Base-by-base conservation (phyloP, 2,329 filamentous ascomycete genomes). In the Colletotrichum sp. region DNA sequence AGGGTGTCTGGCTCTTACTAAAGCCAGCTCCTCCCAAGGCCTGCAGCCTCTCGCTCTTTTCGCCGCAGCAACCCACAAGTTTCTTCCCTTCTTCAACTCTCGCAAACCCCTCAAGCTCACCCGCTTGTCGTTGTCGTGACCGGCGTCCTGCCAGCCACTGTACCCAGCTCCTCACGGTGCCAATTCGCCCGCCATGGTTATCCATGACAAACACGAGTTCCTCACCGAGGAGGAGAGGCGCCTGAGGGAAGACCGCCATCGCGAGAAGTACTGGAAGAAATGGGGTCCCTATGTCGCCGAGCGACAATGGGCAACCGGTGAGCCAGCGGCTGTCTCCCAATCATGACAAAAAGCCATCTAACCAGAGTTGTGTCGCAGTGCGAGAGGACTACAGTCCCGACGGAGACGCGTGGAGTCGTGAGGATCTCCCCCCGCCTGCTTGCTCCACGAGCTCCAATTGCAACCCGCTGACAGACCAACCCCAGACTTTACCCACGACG, bases 281-380 rank as follows among this genome's bases (percentile, higher is more conserved):
- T 98, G 96, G 96, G 96, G 96, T 71, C 94, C 96, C 28, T 99
- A 98, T 82, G 93, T 98, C 80, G 93, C 96, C 71, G 96, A 99
- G 88, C 90, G 96, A 82, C 96, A 98, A 88, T 98, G 96, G 96
- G 96, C 96, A 74, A 98, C 96, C 79, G 96, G 95, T 94, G 87
- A 83, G 91, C 81, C 82, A 66, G 67, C 24, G 30, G 28, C 32
- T 55, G 55, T 26, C 32, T 39, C 57, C 74, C 28, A 26, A 65
- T 28, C 65, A 57, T 36, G 39, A 43, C 55, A 18, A 55, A 32
- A 57, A 32, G 24, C n/a, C 32, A 67, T 64, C 74, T 76, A 65
- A 76, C 34, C 57, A 18, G 28, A 72, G 34, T 60, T 43, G 59
- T 74, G 48, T 69, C 43, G 74, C 84, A 94, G 95, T 98, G 77